phyloP scores from a whole-genome alignment of 495 filamentous ascomycete species.

The Xylaria longipes region DNA sequence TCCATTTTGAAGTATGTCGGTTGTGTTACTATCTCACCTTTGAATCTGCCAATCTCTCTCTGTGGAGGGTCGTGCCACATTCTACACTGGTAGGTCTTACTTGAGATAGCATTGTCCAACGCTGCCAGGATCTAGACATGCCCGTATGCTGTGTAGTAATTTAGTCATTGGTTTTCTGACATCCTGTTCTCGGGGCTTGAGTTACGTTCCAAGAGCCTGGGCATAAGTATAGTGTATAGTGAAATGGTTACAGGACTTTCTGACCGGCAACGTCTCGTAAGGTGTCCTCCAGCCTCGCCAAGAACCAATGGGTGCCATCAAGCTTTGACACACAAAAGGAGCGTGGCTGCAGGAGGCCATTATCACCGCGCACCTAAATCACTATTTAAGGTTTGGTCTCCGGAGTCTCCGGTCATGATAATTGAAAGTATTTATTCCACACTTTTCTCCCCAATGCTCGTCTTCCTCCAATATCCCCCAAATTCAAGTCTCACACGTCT shows the following conservation, averaged over 20 bases:
- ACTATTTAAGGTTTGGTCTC: constrained; percentile 8
- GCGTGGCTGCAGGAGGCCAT: constrained; percentile 14
- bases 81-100: constrained; percentile 4
- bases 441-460: constrained; percentile 12
- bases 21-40: neutral
- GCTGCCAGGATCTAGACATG: neutral
- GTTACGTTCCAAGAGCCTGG: neutral
- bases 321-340: constrained; percentile 9
- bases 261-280: neutral
- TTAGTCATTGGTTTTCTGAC: neutral
- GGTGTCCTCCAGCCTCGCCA: neutral
- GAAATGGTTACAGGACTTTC: constrained; percentile 18
- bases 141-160: neutral
- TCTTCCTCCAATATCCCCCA: constrained; percentile 19
- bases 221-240: constrained; percentile 1
- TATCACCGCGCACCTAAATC: neutral
- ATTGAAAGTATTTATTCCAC: constrained; percentile 4
- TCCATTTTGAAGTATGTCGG: neutral
- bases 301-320: neutral
- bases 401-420: neutral
- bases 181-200: neutral
- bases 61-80: neutral
- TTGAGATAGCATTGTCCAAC: constrained; percentile 2
- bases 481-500: neutral
- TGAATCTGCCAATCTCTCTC: constrained; percentile 1